Conservation (phyloP, 2,329 filamentous ascomycete species). For the Phialophora tarda region DNA sequence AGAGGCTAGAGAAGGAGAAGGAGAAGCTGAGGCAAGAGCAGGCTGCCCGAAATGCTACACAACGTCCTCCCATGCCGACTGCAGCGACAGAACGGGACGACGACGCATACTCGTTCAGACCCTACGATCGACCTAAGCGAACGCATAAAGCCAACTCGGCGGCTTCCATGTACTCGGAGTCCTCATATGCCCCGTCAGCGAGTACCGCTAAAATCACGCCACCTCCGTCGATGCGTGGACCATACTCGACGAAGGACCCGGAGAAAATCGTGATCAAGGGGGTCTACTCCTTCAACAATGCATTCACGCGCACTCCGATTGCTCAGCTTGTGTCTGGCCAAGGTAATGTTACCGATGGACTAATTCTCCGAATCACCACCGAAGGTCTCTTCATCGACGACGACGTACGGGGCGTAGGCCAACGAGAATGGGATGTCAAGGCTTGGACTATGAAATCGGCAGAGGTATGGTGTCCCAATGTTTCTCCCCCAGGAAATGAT, state of each 20-base stretch:
- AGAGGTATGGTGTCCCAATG: conserved; percentile 80
- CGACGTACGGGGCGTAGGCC: conserved; percentile 85
- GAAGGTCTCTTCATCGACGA: conserved; percentile 98
- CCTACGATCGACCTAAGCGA: conserved; percentile 72
- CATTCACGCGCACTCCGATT: conserved; percentile 85
- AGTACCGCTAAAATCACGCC: conserved; percentile 84
- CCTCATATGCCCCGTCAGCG: conserved; percentile 82
- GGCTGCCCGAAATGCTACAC: conserved; percentile 51
- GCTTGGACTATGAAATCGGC: conserved; percentile 94
- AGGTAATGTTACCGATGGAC: conserved; percentile 84
- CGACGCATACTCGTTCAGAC: conserved; percentile 73
- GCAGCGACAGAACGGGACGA: conserved; percentile 57
- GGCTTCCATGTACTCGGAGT: conserved; percentile 77
- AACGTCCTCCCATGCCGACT: conserved; percentile 46
- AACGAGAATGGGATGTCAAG: conserved; percentile 98
- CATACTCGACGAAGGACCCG: conserved; percentile 87
- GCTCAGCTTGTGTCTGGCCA: conserved; percentile 86
- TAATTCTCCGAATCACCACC: conserved; percentile 89
- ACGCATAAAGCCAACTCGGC: conserved; percentile 65
- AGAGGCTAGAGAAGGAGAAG: conserved; percentile 24
- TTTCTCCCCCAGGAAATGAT: conserved; percentile 44
- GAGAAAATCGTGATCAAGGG: conserved; percentile 95
- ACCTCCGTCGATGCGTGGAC: conserved; percentile 75
- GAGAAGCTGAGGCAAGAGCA: conserved; percentile 57
- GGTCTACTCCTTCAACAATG: conserved; percentile 90